These are phyloP conservation scores for Prunus armeniaca DNA, from an alignment of 306 rosid genomes.

Conservation along the genomic window DNA sequence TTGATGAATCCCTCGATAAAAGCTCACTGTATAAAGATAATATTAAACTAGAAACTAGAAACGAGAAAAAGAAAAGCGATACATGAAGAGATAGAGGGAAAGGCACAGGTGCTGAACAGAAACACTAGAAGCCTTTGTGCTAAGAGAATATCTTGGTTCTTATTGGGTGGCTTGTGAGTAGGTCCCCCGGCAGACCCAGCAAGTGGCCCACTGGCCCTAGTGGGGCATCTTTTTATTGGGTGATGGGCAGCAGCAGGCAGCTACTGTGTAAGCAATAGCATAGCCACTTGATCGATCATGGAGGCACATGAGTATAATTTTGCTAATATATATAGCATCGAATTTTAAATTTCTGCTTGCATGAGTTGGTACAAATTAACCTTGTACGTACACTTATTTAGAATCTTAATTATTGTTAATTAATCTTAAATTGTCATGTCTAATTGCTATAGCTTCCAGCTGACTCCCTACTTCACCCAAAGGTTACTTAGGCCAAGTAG, in stretches of 20 bases:
- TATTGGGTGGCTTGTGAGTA: conserved; percentile 56
- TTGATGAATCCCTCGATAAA: rapidly evolving
- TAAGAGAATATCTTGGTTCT: conserved; percentile 40
- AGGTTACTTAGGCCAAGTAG: background rate
- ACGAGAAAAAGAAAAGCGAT: background rate
- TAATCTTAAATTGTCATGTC: background rate
- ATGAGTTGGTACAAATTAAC: background rate
- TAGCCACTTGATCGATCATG: conserved; percentile 54
- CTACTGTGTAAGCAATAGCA: background rate
- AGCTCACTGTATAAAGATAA: too few relatives aligned
- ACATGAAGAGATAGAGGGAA: background rate
- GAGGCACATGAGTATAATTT: conserved; percentile 51
- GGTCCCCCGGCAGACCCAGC: conserved; percentile 42
- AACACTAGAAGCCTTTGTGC: conserved; percentile 32
- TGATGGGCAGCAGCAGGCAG: conserved; percentile 44
- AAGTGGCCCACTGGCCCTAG: background rate
- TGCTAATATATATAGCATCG: background rate
- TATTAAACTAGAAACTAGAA: too few relatives aligned
- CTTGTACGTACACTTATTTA: background rate
- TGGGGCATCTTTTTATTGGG: conserved; percentile 58
- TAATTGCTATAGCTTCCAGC: background rate
- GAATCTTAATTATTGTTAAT: background rate
- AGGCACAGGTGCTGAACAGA: conserved; percentile 22
- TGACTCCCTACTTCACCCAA: background rate
- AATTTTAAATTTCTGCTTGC: background rate